Conservation (phyloP, 2,329 filamentous ascomycete genomes). For the Xylaria hypoxylon region DNA sequence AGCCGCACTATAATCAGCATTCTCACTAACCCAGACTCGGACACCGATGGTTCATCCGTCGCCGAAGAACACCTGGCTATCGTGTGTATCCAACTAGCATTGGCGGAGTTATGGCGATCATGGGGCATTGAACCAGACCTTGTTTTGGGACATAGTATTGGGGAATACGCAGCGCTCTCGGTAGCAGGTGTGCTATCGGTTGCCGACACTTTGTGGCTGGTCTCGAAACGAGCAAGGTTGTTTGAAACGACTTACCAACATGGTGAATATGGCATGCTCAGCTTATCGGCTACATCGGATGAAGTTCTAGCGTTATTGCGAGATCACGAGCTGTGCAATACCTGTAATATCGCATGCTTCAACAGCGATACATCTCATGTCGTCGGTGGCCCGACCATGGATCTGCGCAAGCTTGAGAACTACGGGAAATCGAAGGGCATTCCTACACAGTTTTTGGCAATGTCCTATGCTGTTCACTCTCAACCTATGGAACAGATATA, state of each 20-base stretch:
- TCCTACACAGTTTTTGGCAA: conserved; percentile 60
- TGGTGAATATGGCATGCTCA: conserved; percentile 69
- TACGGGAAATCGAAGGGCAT: conserved; percentile 49
- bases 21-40: conserved; percentile 53
- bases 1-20: conserved; percentile 50
- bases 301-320: conserved; percentile 62
- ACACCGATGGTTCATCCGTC: conserved; percentile 40
- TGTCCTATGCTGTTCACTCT: conserved; percentile 66
- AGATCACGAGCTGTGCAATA: not conserved
- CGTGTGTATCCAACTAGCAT: conserved; percentile 52
- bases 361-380: conserved; percentile 52
- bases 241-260: conserved; percentile 64
- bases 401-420: conserved; percentile 61
- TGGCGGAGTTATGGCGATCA: conserved; percentile 54
- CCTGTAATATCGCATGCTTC: conserved; percentile 32
- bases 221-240: conserved; percentile 66
- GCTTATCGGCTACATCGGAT: conserved; percentile 56
- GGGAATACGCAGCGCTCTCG: conserved; percentile 70
- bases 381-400: conserved; percentile 62
- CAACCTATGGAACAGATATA: conserved; percentile 65
- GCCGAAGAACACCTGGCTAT: conserved; percentile 51
- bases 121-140: conserved; percentile 56
- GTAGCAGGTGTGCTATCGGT: conserved; percentile 69
- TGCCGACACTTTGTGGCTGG: conserved; percentile 68
- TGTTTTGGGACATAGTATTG: conserved; percentile 63